Conservation (phyloP, 306 rosid genomes). For the Ormosia emarginata region DNA sequence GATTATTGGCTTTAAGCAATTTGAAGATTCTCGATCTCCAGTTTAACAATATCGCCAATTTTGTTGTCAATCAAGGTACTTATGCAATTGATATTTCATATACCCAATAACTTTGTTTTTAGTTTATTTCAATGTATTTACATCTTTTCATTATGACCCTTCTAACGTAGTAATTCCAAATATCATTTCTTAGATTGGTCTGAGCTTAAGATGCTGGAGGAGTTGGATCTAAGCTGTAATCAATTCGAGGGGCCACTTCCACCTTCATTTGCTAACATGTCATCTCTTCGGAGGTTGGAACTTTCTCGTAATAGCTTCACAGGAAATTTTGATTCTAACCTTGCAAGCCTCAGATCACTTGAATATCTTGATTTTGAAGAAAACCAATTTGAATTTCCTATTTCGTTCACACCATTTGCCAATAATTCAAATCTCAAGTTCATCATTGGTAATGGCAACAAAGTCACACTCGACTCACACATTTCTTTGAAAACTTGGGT, state of each 20-base stretch:
- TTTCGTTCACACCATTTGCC: not conserved
- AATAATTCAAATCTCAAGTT: not conserved
- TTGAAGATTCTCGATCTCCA: not conserved
- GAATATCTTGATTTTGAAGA: not conserved
- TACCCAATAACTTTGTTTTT: not conserved
- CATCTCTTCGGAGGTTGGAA: not conserved
- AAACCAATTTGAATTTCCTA: constrained; percentile 17
- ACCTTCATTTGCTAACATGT: not conserved
- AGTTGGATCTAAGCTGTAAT: not conserved
- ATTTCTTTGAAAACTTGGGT: not conserved
- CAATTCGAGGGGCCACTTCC: constrained; percentile 4
- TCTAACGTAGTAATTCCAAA: not conserved
- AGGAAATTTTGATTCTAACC: not conserved
- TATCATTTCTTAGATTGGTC: not conserved
- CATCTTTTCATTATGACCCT: not conserved
- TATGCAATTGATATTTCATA: not conserved
- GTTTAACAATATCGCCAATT: not conserved
- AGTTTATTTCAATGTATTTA: no score
- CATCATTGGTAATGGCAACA: not conserved
- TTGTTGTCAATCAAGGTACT: not conserved
- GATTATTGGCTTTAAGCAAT: not conserved
- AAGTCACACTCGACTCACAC: not conserved
- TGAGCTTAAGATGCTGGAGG: not conserved
- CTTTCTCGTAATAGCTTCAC: not conserved
- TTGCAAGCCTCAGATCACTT: constrained; percentile 17